phyloP scores from a whole-genome alignment of 2,329 filamentous ascomycete species.

The Penicillium sp. region DNA sequence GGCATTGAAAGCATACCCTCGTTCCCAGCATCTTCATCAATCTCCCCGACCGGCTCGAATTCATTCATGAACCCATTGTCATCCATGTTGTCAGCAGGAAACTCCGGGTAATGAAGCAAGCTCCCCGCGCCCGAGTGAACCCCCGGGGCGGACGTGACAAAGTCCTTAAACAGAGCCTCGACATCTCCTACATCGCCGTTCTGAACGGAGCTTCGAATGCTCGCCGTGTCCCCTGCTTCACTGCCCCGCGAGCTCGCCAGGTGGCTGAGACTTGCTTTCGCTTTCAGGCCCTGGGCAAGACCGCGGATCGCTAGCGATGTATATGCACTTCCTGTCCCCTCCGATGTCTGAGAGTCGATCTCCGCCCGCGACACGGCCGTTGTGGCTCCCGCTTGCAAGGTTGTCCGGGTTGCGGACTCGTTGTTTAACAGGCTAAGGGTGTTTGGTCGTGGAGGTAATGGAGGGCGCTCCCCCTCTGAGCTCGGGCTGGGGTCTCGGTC shows the following conservation, averaged over 20 bases:
- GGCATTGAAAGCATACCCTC: slow-evolving; percentile 48
- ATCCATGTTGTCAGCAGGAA: slow-evolving; percentile 54
- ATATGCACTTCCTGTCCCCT: slow-evolving; percentile 67
- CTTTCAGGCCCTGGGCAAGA: slow-evolving; percentile 30
- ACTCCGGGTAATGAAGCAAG: slow-evolving; percentile 36
- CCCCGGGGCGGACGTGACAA: slow-evolving; percentile 48
- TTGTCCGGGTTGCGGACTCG: slow-evolving; percentile 33
- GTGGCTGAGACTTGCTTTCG: slow-evolving; percentile 40
- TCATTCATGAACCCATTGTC: slow-evolving; percentile 68
- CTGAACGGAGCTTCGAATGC: slow-evolving; percentile 52
- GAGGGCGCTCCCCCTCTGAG: slow-evolving; percentile 41
- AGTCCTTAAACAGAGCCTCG: slow-evolving; percentile 77
- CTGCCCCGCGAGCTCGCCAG: slow-evolving; percentile 50
- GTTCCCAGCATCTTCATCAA: slow-evolving; percentile 53
- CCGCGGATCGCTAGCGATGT: slow-evolving; percentile 49
- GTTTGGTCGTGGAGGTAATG: slow-evolving; percentile 49
- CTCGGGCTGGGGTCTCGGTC: slow-evolving; percentile 22
- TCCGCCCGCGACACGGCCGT: slow-evolving; percentile 82
- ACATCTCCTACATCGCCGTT: slow-evolving; percentile 67
- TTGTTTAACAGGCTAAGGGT: slow-evolving; percentile 38
- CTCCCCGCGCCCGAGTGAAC: slow-evolving; percentile 41
- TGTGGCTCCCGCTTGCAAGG: slow-evolving; percentile 66
- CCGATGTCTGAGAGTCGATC: slow-evolving; percentile 72
- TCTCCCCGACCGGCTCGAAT: slow-evolving; percentile 69
- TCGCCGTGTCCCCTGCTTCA: slow-evolving; percentile 52